Percentiles rank a stretch among this genome's conserved stretches.
Conservation (phyloP, 2,329 filamentous ascomycete species). For the Neoascochyta sp. region DNA sequence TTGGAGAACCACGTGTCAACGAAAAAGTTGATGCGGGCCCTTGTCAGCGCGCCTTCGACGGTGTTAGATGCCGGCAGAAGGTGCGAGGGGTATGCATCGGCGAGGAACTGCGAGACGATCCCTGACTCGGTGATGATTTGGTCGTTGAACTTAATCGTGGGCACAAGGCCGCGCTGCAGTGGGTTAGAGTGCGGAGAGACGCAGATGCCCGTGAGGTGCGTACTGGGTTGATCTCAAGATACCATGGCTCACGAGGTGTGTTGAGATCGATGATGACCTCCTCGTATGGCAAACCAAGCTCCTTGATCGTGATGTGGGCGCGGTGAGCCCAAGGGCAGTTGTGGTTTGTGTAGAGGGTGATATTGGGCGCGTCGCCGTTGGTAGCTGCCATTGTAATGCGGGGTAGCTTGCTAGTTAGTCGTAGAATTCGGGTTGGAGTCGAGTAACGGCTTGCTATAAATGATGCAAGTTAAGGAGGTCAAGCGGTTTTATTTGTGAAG, state of each 20-base stretch:
- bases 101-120: slow-evolving; percentile 68
- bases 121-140: slow-evolving; percentile 70
- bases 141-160: slow-evolving; percentile 59
- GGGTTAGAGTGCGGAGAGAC: neutral
- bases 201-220: slow-evolving; percentile 8
- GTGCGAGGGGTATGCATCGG: slow-evolving; percentile 65
- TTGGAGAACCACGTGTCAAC: slow-evolving; percentile 66
- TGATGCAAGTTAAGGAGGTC: neutral
- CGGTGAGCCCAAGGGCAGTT: slow-evolving; percentile 71
- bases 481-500: neutral
- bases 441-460: slow-evolving; percentile 5
- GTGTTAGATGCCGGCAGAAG: slow-evolving; percentile 57
- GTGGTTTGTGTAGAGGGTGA: slow-evolving; percentile 69
- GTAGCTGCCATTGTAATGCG: slow-evolving; percentile 22
- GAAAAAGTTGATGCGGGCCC: slow-evolving; percentile 69
- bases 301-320: slow-evolving; percentile 66
- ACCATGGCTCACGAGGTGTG: slow-evolving; percentile 66
- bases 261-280: slow-evolving; percentile 70
- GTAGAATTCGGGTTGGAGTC: neutral
- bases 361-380: slow-evolving; percentile 43
- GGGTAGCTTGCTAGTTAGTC: no score
- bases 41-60: slow-evolving; percentile 55
- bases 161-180: slow-evolving; percentile 66
- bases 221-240: slow-evolving; percentile 71
- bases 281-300: slow-evolving; percentile 63